These are phyloP conservation scores for Neophaeococcomyces mojaviensis DNA, from an alignment of 2,329 filamentous ascomycete genomes.

Conservation along the genomic window DNA sequence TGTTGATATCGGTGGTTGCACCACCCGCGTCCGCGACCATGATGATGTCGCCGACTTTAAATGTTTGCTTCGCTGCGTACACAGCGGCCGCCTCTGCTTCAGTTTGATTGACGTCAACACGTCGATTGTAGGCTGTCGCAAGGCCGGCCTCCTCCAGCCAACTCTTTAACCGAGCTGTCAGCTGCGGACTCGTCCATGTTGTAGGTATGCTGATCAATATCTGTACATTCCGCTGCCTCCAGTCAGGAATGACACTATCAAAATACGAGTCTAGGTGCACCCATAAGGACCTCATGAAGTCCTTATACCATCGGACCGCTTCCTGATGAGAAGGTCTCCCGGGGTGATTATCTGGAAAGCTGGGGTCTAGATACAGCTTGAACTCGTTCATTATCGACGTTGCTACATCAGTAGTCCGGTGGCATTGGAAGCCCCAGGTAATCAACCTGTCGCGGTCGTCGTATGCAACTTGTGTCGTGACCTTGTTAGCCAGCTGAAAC, in stretches of 20 bases:
- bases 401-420: background rate
- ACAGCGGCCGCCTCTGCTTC: slow-evolving; percentile 50
- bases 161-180: slow-evolving; percentile 29
- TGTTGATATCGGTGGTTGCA: slow-evolving; percentile 36
- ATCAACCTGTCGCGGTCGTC: slow-evolving; percentile 5
- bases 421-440: slow-evolving; percentile 1
- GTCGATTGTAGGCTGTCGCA: slow-evolving; percentile 28
- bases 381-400: slow-evolving; percentile 8
- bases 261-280: slow-evolving; percentile 26
- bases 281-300: slow-evolving; percentile 31
- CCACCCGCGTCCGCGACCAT: slow-evolving; percentile 46
- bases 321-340: slow-evolving; percentile 22
- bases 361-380: slow-evolving; percentile 13
- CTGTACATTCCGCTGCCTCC: slow-evolving; percentile 26
- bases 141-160: slow-evolving; percentile 28
- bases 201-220: slow-evolving; percentile 37
- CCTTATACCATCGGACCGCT: slow-evolving; percentile 26
- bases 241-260: slow-evolving; percentile 23
- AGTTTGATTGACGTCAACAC: slow-evolving; percentile 39
- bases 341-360: slow-evolving; percentile 13
- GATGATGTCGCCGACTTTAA: slow-evolving; percentile 35
- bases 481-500: slow-evolving; percentile 26
- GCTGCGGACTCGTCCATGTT: slow-evolving; percentile 33
- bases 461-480: slow-evolving; percentile 26
- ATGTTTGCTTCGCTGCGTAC: slow-evolving; percentile 31